Conservation (phyloP, 2,329 filamentous ascomycete genomes). For the Claviceps humidiphila region DNA sequence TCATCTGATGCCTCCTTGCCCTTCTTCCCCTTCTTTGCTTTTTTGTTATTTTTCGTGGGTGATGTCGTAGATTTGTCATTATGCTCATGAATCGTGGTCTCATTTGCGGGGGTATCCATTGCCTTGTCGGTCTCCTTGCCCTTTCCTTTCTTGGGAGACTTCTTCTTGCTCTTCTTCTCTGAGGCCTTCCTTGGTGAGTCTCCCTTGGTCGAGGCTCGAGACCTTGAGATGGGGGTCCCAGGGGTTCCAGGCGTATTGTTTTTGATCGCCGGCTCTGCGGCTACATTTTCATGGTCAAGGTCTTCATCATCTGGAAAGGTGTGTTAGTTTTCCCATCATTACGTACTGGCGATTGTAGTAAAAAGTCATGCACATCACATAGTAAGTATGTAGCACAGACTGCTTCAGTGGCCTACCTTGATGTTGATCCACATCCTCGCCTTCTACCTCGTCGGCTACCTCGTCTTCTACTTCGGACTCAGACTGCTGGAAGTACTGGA, state of each 20-base stretch:
- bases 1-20: constrained; percentile 1
- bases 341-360: not conserved
- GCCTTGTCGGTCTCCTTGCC: constrained; percentile 6
- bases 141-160: constrained; percentile 7
- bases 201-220: constrained; percentile 5
- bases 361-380: not conserved
- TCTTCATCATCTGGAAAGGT: constrained; percentile 1
- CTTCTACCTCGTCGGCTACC: constrained; percentile 19
- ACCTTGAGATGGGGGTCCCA: not conserved
- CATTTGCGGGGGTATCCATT: constrained; percentile 3
- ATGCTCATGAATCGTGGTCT: constrained; percentile 9
- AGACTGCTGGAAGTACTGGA: constrained; percentile 26
- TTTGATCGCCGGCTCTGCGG: not conserved
- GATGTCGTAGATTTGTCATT: constrained; percentile 7
- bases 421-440: constrained; percentile 8
- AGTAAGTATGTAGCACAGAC: too few species aligned
- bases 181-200: constrained; percentile 1
- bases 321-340: not conserved
- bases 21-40: constrained; percentile 13
- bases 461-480: constrained; percentile 27
- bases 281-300: not conserved
- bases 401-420: constrained; percentile 8
- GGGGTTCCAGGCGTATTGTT: not conserved
- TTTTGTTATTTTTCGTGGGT: constrained; percentile 14
- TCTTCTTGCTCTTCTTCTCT: constrained; percentile 7